Evolutionary conservation across 2,329 filamentous ascomycete species (phyloP).

Genomic region (Colletotrichum incanum): DNA sequence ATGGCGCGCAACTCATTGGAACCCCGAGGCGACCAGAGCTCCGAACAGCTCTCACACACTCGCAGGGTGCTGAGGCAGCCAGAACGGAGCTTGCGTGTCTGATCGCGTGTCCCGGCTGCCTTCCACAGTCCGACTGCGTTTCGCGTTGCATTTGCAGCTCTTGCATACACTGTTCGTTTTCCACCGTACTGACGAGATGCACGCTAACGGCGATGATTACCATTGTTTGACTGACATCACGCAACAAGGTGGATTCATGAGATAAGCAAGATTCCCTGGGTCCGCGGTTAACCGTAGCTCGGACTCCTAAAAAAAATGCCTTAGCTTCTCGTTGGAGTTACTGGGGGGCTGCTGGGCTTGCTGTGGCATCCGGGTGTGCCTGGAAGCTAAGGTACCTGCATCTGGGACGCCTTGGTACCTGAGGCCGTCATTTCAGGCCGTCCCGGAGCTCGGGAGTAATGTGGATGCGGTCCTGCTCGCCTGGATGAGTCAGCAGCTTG

Average conservation of each 20-base stretch:
- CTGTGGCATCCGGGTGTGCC: slow-evolving; percentile 17
- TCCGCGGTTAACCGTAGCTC: not conserved
- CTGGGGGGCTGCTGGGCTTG: not conserved
- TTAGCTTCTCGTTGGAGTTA: not conserved
- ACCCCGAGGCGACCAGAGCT: slow-evolving; percentile 36
- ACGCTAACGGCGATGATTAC: not conserved
- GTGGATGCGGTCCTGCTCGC: not conserved
- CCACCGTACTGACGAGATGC: not conserved
- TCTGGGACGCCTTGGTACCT: slow-evolving; percentile 28
- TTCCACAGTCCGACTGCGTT: slow-evolving; percentile 18
- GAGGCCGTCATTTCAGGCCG: slow-evolving; percentile 21
- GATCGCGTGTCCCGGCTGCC: slow-evolving; percentile 43
- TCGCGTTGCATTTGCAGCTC: slow-evolving; percentile 2
- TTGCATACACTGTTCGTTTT: not conserved
- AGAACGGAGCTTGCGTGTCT: slow-evolving; percentile 42
- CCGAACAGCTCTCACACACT: slow-evolving; percentile 35
- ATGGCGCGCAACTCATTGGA: slow-evolving; percentile 21
- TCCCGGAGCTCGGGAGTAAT: slow-evolving; percentile 26
- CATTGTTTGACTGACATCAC: slow-evolving; percentile 2
- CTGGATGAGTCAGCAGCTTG: slow-evolving; percentile 26
- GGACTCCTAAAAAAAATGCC: not conserved
- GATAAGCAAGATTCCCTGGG: slow-evolving; percentile 1
- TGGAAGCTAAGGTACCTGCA: slow-evolving; percentile 20
- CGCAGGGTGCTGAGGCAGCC: slow-evolving; percentile 33
- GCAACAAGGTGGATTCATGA: slow-evolving; percentile 8